A percentile compares a stretch with the other conserved stretches of the same genome.
These are phyloP conservation scores for Musa itinerans DNA, from an alignment of 176 grass and related monocot species.

Conservation along the genomic window DNA sequence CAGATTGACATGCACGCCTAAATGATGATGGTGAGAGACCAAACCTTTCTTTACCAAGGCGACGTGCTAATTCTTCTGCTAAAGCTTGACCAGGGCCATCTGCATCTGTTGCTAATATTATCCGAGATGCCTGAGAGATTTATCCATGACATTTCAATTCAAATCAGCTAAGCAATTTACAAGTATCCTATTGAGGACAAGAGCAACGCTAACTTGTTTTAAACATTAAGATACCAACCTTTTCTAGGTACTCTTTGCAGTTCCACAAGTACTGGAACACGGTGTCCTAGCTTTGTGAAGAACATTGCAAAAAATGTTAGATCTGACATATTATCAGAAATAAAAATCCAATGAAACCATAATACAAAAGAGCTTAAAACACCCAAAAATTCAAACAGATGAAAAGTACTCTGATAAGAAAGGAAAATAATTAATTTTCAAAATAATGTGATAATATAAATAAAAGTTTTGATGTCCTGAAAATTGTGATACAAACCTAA, in stretches of 20 bases:
- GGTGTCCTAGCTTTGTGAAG: slow-evolving; percentile 86
- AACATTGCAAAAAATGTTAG: slow-evolving; percentile 41
- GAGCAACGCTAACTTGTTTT: neutral
- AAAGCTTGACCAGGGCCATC: slow-evolving; percentile 75
- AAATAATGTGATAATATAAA: neutral
- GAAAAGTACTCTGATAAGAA: neutral
- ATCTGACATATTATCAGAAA: neutral
- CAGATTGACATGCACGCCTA: slow-evolving; percentile 12
- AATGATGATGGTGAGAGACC: slow-evolving; percentile 1
- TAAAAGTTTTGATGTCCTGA: too few species aligned
- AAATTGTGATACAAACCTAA: neutral
- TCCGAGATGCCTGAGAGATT: slow-evolving; percentile 68
- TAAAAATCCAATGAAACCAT: neutral
- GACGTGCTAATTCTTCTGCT: slow-evolving; percentile 85
- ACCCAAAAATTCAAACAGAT: neutral
- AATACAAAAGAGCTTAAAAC: neutral
- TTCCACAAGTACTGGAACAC: slow-evolving; percentile 87
- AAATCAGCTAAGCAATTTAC: slow-evolving; percentile 16
- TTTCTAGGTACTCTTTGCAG: slow-evolving; percentile 78
- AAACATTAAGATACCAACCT: slow-evolving; percentile 29
- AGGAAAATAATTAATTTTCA: neutral
- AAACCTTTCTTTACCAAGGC: slow-evolving; percentile 97
- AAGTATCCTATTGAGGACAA: neutral
- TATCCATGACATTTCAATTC: neutral
- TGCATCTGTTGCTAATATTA: slow-evolving; percentile 91